Base-by-base conservation (phyloP, 306 rosid species). In the Inga oerstediana region DNA sequence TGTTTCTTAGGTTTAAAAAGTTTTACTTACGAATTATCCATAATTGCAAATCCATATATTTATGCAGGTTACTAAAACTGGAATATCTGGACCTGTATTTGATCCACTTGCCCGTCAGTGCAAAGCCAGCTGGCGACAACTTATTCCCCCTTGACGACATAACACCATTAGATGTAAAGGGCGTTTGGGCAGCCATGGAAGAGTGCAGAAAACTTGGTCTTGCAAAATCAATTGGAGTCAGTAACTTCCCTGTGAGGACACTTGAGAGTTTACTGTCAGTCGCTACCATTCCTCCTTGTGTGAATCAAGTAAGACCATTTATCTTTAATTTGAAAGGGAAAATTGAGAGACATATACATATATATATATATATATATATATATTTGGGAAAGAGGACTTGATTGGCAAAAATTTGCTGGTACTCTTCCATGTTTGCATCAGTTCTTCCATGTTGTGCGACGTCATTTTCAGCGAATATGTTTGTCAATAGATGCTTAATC, bases 81-180 rank as follows among this genome's bases (percentile, higher is more conserved):
- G 89, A 89, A 20, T 89, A 84, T 72, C 75, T 86, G 52, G 89
- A 89, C 30, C 88, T 86, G 6, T 89, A 84, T 77, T 83, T 89
- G 45, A 39, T 89, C 56, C 91, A 84, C 49, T 81, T 79, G 75
- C 91, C 88, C 22, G 52, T 86, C 30, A 89, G 85, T 78, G 78
- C 75, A 30, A 84, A 89, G 72, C 72, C n/a, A n/a, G n/a, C 85
- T 15, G 82, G 75, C 30, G 52, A 79, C 8, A 14, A 1, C 65
- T 84, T 10, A 4, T 43, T 6, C 59, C 81, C 58, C 54, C 2
- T 39, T 75, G 84, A 10, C 81, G 80, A 3, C 34, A 19, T 84
- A 39, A 45, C 74, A 4, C 80, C 88, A 44, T 75, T 84, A 17
- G 88, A 89, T 45, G 34, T 84, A 4, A 82, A 86, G 62, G 88